Evolutionary conservation across 441 rosid species (phyloP).

Genomic region (Populus tomentosa): DNA sequence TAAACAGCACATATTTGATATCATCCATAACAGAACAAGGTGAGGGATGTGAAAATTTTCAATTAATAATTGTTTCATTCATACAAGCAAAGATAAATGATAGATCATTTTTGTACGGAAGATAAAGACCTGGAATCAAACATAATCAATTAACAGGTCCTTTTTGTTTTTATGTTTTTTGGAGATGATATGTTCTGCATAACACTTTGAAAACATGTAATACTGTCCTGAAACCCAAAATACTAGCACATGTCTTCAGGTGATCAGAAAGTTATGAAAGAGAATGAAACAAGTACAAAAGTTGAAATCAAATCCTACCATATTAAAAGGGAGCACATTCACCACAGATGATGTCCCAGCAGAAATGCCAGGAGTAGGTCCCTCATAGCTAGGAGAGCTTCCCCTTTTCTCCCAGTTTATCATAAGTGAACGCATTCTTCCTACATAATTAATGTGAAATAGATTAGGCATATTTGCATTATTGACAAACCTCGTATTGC

Average conservation of each 20-base stretch:
- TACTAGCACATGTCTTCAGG: not conserved
- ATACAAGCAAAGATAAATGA: not conserved
- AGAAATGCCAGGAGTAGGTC: conserved; percentile 42
- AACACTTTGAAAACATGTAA: not conserved
- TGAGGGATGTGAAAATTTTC: not conserved
- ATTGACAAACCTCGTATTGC: conserved; percentile 10
- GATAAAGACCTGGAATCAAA: not conserved
- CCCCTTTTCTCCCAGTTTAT: conserved; percentile 82
- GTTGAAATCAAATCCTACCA: conserved; percentile 36
- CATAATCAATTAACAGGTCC: not conserved
- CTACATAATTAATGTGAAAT: conserved; percentile 36
- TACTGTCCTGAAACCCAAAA: not conserved
- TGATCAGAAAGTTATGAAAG: not conserved
- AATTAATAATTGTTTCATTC: not conserved
- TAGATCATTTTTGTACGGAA: not conserved
- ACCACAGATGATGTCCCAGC: conserved; percentile 41
- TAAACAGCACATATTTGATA: not conserved
- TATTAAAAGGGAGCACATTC: conserved; percentile 40
- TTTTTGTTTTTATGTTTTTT: not conserved
- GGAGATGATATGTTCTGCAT: not conserved
- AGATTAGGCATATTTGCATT: conserved; percentile 11
- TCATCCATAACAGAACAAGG: not conserved
- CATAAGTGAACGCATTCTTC: conserved; percentile 58
- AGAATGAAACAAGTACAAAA: not conserved
- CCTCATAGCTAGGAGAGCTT: conserved; percentile 53